Evolutionary conservation across 2,329 filamentous ascomycete species (phyloP).

Genomic region (Atkinsonella hypoxylon): DNA sequence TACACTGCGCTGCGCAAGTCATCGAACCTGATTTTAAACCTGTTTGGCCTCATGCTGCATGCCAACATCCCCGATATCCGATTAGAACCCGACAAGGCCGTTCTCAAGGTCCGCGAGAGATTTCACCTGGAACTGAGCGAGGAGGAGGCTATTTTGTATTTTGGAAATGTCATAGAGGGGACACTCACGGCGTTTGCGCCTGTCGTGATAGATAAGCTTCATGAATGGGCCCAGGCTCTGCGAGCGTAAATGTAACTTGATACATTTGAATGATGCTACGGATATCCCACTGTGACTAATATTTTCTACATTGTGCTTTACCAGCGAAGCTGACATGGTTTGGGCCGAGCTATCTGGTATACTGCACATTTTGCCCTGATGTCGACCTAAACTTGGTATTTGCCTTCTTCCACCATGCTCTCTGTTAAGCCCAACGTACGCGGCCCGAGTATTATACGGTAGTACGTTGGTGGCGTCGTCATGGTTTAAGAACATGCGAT

Average conservation of each 20-base stretch:
- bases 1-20: slow-evolving; percentile 86
- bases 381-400: no score
- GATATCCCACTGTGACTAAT: no score
- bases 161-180: slow-evolving; percentile 84
- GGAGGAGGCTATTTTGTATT: slow-evolving; percentile 79
- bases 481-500: no score
- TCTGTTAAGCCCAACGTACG: no score
- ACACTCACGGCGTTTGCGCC: slow-evolving; percentile 82
- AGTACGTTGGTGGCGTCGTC: no score
- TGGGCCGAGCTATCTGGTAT: no score
- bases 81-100: slow-evolving; percentile 84
- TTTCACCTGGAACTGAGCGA: slow-evolving; percentile 88
- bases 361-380: no score
- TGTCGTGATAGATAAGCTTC: slow-evolving; percentile 87
- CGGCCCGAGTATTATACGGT: no score
- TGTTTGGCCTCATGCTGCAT: slow-evolving; percentile 95
- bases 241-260: slow-evolving; percentile 40
- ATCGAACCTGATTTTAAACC: slow-evolving; percentile 80
- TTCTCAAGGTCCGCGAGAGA: slow-evolving; percentile 86
- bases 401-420: no score
- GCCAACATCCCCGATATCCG: slow-evolving; percentile 94
- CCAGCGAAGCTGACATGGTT: neutral
- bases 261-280: no score
- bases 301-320: neutral
- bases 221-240: slow-evolving; percentile 88